A percentile compares a stretch with the other conserved stretches of the same genome.
Conservation (phyloP, 805 yeast genomes). For the Alloascoidea hylecoeti region DNA sequence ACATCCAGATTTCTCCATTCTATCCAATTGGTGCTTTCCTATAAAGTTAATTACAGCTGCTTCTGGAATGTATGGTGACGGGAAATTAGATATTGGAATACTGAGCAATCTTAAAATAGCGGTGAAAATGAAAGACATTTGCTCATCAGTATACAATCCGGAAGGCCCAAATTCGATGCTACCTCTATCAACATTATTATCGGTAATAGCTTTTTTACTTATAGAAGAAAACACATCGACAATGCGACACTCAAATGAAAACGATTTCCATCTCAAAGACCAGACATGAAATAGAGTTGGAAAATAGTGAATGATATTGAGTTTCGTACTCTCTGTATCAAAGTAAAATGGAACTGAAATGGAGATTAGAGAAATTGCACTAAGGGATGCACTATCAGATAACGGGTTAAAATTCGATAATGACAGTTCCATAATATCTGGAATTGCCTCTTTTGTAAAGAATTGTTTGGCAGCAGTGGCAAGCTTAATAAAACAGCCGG, state of each 20-base stretch:
- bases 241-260: constrained; percentile 45
- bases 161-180: constrained; percentile 26
- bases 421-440: constrained; percentile 33
- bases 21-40: constrained; percentile 10
- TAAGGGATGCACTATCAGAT: constrained; percentile 23
- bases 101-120: constrained; percentile 22
- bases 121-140: constrained; percentile 46
- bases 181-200: constrained; percentile 16
- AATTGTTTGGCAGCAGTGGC: constrained; percentile 41
- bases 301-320: constrained; percentile 39
- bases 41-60: constrained; percentile 10
- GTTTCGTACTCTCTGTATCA: constrained; percentile 2
- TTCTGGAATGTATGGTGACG: constrained; percentile 20
- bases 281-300: constrained; percentile 64
- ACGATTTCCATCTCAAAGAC: constrained; percentile 36
- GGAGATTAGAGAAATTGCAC: constrained; percentile 12
- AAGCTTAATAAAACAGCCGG: constrained; percentile 32
- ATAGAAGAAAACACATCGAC: constrained; percentile 52
- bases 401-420: constrained; percentile 25
- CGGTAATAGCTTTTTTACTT: constrained; percentile 33
- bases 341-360: constrained; percentile 3
- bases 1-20: constrained; percentile 6
- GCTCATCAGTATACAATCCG: constrained; percentile 54
- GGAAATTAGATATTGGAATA: constrained; percentile 32
- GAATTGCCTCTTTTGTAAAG: constrained; percentile 28